Percentiles rank a stretch among this genome's conserved stretches.
These are phyloP conservation scores for Edaphochlamys debaryana DNA, from an alignment of 139 green algal species.

Conservation along the genomic window DNA sequence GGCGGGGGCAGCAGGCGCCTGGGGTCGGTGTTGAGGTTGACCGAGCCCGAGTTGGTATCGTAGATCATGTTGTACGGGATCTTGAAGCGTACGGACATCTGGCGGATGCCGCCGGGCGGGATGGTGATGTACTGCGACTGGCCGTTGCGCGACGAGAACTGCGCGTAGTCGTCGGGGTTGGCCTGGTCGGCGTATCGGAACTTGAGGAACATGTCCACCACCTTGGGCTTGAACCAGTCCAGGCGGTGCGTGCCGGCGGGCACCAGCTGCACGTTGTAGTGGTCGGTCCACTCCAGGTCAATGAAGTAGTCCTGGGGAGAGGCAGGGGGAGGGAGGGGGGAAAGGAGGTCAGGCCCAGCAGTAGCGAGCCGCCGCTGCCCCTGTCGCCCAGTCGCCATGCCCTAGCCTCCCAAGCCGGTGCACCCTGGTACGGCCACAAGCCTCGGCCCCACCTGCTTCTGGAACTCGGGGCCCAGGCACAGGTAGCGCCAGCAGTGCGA, in stretches of 20 bases:
- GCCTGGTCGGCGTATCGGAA: constrained; percentile 13
- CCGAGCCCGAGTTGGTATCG: constrained; percentile 40
- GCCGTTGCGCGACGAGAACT: constrained; percentile 25
- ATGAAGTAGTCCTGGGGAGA: constrained; percentile 33
- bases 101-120: constrained; percentile 5
- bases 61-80: constrained; percentile 39
- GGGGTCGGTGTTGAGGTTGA: constrained; percentile 34
- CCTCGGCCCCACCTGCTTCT: too few species aligned
- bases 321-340: too few species aligned
- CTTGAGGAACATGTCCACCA: constrained; percentile 32
- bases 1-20: not conserved
- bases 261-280: constrained; percentile 19
- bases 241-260: constrained; percentile 8
- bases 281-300: constrained; percentile 13
- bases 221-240: constrained; percentile 38
- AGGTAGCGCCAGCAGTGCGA: constrained; percentile 39
- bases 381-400: too few species aligned
- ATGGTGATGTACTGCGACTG: constrained; percentile 13
- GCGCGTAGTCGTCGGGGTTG: constrained; percentile 2
- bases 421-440: too few species aligned
- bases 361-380: too few species aligned
- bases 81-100: constrained; percentile 37
- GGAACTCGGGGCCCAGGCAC: constrained; percentile 23
- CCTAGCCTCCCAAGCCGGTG: too few species aligned
- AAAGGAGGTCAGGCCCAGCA: too few species aligned